Evolutionary conservation across 176 grass and related monocot species (phyloP).

Genomic region (Phyllostachys edulis): DNA sequence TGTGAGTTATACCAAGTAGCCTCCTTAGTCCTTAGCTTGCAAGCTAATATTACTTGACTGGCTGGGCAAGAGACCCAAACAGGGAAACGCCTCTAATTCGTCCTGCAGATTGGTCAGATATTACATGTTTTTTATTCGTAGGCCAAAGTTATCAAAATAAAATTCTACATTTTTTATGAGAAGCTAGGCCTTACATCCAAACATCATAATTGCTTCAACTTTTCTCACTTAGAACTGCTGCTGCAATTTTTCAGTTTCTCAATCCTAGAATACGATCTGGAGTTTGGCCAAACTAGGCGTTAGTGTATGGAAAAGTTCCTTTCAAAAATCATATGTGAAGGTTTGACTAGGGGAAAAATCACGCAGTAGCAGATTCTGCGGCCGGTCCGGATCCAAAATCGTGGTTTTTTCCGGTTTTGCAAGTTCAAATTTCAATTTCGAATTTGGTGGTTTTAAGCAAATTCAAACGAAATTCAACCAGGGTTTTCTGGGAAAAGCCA

Average conservation of each 20-base stretch:
- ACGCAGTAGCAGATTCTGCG: too few species aligned
- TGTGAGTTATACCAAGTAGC: conserved; percentile 9
- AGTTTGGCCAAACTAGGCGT: background rate
- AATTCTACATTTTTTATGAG: background rate
- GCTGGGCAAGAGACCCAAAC: background rate
- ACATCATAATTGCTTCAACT: background rate
- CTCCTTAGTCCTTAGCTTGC: background rate
- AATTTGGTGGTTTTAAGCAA: too few species aligned
- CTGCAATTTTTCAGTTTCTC: background rate
- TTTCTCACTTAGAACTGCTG: background rate
- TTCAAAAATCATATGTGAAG: background rate
- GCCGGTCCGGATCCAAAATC: too few species aligned
- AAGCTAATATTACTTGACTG: background rate
- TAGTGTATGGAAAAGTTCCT: background rate
- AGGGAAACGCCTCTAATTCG: background rate
- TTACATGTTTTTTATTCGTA: conserved; percentile 1
- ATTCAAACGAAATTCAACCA: too few species aligned
- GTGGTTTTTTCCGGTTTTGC: too few species aligned
- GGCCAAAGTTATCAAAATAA: too few species aligned
- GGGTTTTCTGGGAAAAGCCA: too few species aligned
- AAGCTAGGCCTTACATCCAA: background rate
- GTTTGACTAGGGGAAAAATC: too few species aligned
- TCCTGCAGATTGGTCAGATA: background rate
- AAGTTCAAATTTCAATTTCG: too few species aligned
- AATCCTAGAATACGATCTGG: background rate